Evolutionary conservation across 495 filamentous ascomycete genomes (phyloP), one percentile per base, ranked within the genome.

Genomic region (Jackrogersella minutella): DNA sequence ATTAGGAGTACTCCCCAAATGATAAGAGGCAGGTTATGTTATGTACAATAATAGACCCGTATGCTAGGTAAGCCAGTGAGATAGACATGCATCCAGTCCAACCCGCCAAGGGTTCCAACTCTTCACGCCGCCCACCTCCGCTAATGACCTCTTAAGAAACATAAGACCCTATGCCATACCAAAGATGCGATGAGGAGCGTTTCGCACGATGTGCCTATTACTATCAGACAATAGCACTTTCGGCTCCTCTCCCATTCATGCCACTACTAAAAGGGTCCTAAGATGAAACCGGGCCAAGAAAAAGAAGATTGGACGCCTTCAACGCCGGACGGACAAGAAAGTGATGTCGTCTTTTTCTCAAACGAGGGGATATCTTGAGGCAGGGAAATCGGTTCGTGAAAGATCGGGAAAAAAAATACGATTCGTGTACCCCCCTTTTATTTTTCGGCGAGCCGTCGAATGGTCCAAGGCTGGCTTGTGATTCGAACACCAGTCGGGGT

Each of bases 281-380:
- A 64, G 46, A 60, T 69, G 41, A 62, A 62, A 47, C 49, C 33
- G 53, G 51, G 30, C 24, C 17, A 50, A 60, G 55, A 66, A 66
- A 60, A 60, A 41, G 31, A 43, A 60, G 52, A 26, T 46, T 46
- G 22, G 67, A 70, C 67, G 67, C 67, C 67, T 60, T 62, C 36
- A 70, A 70, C 67, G 67, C 67, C 67, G 24, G 62, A 66, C 62
- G 62, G 67, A 66, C 67, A 46, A 47, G 21, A 62, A 62, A 44
- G 11, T 24, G 33, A 37, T 46, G 34, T 46, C 37, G 62, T 62
- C 57, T 17, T 52, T 62, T 59, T 58, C 56, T 46, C 51, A 66
- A 70, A 70, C 67, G 67, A 70, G 67, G 47, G 67, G 56, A 70
- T 70, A 70, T 70, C 56, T 69, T 66, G 17, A 61, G 44, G 56